phyloP scores from a whole-genome alignment of 257 asterid species.

The Cruciata laevipes region DNA sequence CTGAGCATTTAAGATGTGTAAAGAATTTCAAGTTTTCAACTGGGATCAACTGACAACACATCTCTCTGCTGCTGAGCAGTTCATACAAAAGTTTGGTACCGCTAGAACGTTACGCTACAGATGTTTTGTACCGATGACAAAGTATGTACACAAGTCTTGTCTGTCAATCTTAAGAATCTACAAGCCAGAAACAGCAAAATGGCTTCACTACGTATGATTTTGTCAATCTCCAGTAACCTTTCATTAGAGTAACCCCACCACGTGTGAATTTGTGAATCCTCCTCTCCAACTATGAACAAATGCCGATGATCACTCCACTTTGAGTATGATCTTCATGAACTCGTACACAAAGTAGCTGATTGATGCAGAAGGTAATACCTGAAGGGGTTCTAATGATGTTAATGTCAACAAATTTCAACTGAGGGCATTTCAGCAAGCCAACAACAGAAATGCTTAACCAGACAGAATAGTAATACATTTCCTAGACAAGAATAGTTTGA shows the following conservation, averaged over 20 bases:
- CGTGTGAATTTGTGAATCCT: conserved; percentile 3
- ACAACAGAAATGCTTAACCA: neutral
- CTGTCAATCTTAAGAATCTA: conserved; percentile 3
- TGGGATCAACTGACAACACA: too few species aligned
- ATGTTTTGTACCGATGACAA: neutral
- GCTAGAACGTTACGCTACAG: neutral
- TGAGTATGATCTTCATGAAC: conserved; percentile 88
- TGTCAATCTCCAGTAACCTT: conserved; percentile 5
- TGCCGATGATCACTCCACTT: conserved; percentile 49
- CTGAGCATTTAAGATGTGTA: neutral
- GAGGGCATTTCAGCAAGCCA: neutral
- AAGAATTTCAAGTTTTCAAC: neutral
- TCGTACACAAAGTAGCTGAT: conserved; percentile 88
- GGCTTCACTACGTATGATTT: neutral
- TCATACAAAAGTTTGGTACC: neutral
- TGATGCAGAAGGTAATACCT: conserved; percentile 97
- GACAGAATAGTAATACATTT: neutral
- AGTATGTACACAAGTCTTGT: neutral
- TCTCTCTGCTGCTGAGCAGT: too few species aligned
- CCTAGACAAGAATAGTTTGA: neutral
- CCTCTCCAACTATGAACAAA: neutral
- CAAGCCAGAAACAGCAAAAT: neutral
- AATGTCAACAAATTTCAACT: neutral
- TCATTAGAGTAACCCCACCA: neutral
- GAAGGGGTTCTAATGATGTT: conserved; percentile 15